Percentiles rank a stretch among this genome's conserved stretches.
Evolutionary conservation across 345 rosid genomes (phyloP).

Genomic region (Eucalyptus virginea): DNA sequence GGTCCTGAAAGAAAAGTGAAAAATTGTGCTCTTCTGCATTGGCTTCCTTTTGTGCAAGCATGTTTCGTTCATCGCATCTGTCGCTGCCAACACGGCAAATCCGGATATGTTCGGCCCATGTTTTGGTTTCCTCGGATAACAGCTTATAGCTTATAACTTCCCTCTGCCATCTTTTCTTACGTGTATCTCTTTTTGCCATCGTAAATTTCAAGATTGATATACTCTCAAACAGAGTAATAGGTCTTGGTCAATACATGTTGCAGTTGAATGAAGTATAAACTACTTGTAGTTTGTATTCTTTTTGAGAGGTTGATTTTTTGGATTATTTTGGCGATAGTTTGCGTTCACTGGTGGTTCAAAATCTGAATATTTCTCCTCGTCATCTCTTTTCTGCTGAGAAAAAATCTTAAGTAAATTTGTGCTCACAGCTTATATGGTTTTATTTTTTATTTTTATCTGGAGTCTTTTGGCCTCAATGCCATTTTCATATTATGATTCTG

Average conservation of each 20-base stretch:
- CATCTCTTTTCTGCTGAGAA: not conserved
- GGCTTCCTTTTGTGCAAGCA: not conserved
- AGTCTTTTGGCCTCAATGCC: not conserved
- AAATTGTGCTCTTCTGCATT: not conserved
- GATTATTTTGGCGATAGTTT: not conserved
- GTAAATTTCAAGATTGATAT: not conserved
- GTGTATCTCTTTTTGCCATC: fast-evolving
- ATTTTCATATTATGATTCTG: not conserved
- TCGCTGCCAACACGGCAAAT: not conserved
- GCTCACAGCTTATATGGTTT: not conserved
- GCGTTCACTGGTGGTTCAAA: not conserved
- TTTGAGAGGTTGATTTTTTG: not conserved
- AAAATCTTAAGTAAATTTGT: not conserved
- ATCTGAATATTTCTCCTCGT: not conserved
- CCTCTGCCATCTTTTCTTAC: not conserved
- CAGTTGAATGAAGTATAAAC: not conserved
- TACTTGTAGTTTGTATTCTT: not conserved
- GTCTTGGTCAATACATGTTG: not conserved
- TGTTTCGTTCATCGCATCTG: not conserved
- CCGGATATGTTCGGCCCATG: not conserved
- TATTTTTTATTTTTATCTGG: not conserved
- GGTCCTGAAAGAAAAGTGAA: not conserved
- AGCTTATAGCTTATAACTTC: not conserved
- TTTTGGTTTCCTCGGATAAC: not conserved
- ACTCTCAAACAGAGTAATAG: not conserved